A percentile compares a stretch with the other conserved stretches of the same genome.
Conservation (phyloP, 2,329 filamentous ascomycete species). For the Penicillium sp. region DNA sequence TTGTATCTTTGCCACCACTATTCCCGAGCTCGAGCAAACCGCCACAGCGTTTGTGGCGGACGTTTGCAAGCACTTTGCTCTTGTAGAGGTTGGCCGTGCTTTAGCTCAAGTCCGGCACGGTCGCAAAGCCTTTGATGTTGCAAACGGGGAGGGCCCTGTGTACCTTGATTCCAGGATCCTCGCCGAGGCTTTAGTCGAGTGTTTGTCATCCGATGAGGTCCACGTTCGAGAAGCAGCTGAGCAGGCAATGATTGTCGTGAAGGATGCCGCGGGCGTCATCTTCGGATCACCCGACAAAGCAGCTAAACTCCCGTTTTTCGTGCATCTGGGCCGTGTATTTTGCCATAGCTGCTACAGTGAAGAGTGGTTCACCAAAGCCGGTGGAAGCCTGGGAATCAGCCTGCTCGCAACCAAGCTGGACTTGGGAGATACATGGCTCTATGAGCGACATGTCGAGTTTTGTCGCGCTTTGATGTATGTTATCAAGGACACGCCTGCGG, state of each 20-base stretch:
- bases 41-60: conserved; percentile 74
- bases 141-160: conserved; percentile 80
- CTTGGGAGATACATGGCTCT: conserved; percentile 79
- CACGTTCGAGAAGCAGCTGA: conserved; percentile 81
- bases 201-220: conserved; percentile 77
- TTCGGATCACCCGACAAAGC: conserved; percentile 73
- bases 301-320: conserved; percentile 78
- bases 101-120: conserved; percentile 75
- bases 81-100: conserved; percentile 85
- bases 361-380: conserved; percentile 98
- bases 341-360: conserved; percentile 96
- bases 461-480: conserved; percentile 92
- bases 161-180: conserved; percentile 83
- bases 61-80: conserved; percentile 82
- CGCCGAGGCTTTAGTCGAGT: conserved; percentile 86
- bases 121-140: conserved; percentile 76
- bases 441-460: conserved; percentile 79
- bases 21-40: conserved; percentile 75
- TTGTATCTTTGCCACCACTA: conserved; percentile 76
- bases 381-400: conserved; percentile 85
- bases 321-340: conserved; percentile 75
- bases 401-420: conserved; percentile 81
- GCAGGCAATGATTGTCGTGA: conserved; percentile 71
- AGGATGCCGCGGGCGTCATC: conserved; percentile 71
- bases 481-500: conserved; percentile 95